A percentile compares a stretch with the other conserved stretches of the same genome.
Evolutionary conservation across 108 stramenopile species (phyloP).

Genomic region (Nitzschia inconspicua): DNA sequence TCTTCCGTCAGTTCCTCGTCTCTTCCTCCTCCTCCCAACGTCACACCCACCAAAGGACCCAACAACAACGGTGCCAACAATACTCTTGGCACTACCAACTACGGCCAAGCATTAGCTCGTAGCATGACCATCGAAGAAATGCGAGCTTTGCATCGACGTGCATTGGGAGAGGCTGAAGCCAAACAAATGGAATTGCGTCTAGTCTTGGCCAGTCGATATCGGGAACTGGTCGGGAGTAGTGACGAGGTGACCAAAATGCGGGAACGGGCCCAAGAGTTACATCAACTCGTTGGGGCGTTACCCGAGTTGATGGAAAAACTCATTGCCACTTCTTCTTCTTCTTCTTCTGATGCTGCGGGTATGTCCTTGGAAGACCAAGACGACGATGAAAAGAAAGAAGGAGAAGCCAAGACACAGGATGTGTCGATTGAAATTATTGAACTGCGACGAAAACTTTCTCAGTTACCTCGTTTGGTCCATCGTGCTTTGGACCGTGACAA

Average conservation of each 20-base stretch:
- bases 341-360: neutral
- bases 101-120: constrained; percentile 36
- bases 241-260: constrained; percentile 87
- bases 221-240: constrained; percentile 78
- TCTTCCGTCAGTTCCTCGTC: constrained; percentile 6
- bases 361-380: neutral
- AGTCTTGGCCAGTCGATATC: constrained; percentile 81
- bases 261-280: constrained; percentile 69
- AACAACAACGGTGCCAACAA: neutral
- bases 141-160: constrained; percentile 69
- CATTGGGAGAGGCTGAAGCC: constrained; percentile 75
- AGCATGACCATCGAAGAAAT: constrained; percentile 87
- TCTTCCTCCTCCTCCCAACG: constrained; percentile 8
- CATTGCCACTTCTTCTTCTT: neutral
- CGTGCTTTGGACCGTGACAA: constrained; percentile 58
- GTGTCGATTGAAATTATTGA: neutral
- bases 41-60: neutral
- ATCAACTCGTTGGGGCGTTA: constrained; percentile 60
- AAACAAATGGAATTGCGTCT: constrained; percentile 84
- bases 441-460: constrained; percentile 42
- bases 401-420: constrained; percentile 4
- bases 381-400: neutral
- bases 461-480: constrained; percentile 65
- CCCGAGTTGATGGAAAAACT: constrained; percentile 65
- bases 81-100: constrained; percentile 3